Evolutionary conservation across 495 filamentous ascomycete species (phyloP).

Genomic region (Physcia stellaris): DNA sequence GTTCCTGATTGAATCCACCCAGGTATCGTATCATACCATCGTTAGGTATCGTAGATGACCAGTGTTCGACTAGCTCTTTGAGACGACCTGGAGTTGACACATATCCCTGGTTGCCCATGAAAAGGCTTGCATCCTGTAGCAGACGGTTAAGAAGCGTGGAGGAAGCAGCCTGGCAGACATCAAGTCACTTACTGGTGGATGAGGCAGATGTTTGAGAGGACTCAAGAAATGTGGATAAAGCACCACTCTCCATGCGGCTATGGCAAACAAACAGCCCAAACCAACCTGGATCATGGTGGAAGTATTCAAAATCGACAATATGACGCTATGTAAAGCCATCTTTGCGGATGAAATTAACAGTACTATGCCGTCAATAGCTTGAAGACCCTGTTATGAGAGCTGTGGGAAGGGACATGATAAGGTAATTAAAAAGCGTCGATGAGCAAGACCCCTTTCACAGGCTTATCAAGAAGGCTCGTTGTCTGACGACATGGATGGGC

Average conservation of each 20-base stretch:
- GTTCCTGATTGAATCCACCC: slow-evolving; percentile 48
- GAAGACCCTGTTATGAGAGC: no score
- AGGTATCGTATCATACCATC: slow-evolving; percentile 70
- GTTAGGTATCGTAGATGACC: slow-evolving; percentile 64
- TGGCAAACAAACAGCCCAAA: no score
- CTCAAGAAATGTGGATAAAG: slow-evolving; percentile 62
- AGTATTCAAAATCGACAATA: no score
- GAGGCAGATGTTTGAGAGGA: slow-evolving; percentile 54
- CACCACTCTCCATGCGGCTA: slow-evolving; percentile 41
- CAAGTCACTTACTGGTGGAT: slow-evolving; percentile 35
- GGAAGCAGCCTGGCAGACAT: background rate
- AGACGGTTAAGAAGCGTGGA: background rate
- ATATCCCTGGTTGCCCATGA: slow-evolving; percentile 38
- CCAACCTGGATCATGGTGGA: no score
- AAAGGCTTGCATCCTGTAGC: slow-evolving; percentile 7
- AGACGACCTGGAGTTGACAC: slow-evolving; percentile 38
- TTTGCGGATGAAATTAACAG: no score
- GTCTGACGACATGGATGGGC: no score
- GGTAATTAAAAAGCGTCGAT: no score
- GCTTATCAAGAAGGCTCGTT: no score
- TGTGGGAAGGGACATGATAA: no score
- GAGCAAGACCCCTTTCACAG: no score
- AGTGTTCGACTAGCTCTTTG: slow-evolving; percentile 50
- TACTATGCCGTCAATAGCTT: no score
- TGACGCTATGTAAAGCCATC: no score